Conservation (phyloP, 2,329 filamentous ascomycete species). For the Fusarium haematococcum region DNA sequence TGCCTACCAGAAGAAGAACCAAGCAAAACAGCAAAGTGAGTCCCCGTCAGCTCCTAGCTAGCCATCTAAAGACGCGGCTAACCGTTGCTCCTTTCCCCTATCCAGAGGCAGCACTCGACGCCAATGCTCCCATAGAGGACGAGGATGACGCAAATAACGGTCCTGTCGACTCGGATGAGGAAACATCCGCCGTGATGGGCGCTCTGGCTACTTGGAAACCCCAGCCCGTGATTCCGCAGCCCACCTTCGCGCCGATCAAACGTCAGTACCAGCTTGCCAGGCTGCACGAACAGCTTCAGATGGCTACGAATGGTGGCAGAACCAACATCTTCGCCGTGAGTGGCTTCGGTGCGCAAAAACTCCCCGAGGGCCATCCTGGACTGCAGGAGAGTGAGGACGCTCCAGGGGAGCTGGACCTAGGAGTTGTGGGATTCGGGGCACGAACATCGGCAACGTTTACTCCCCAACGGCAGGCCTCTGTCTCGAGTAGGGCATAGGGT, state of each 20-base stretch:
- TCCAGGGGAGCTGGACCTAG: slow-evolving; percentile 67
- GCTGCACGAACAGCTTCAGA: slow-evolving; percentile 73
- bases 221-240: slow-evolving; percentile 79
- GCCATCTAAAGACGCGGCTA: background rate
- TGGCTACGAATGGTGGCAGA: slow-evolving; percentile 73
- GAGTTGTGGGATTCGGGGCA: slow-evolving; percentile 53
- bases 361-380: slow-evolving; percentile 62
- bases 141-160: slow-evolving; percentile 83
- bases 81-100: slow-evolving; percentile 25
- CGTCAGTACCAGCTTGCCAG: slow-evolving; percentile 72
- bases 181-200: slow-evolving; percentile 88
- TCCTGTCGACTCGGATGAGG: slow-evolving; percentile 93
- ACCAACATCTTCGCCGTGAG: slow-evolving; percentile 74
- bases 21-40: slow-evolving; percentile 96
- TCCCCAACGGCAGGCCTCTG: slow-evolving; percentile 59
- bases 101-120: slow-evolving; percentile 87
- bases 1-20: slow-evolving; percentile 96
- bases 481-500: slow-evolving; percentile 59
- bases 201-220: slow-evolving; percentile 82
- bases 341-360: slow-evolving; percentile 66
- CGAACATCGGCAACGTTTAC: slow-evolving; percentile 60
- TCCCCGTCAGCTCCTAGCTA: slow-evolving; percentile 33
- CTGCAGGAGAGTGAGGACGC: slow-evolving; percentile 65
- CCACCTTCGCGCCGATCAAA: slow-evolving; percentile 69
- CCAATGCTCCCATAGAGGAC: slow-evolving; percentile 90